A percentile compares a stretch with the other conserved stretches of the same genome.
Conservation (phyloP, 805 yeast genomes). For the Myxozyma sirexii region DNA sequence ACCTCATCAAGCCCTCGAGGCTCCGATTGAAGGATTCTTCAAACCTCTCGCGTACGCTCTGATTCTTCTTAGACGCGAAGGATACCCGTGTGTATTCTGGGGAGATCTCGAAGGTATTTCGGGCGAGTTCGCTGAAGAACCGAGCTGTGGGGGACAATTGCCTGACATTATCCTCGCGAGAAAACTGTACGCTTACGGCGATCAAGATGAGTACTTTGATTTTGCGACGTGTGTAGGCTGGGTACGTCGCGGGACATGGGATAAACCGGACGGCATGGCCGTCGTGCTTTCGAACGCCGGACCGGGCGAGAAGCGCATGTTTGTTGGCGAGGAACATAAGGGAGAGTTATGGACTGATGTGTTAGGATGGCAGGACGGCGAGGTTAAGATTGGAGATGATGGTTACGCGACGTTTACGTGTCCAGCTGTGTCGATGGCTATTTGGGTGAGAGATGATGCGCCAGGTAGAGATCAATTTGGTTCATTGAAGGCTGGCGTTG, state of each 20-base stretch:
- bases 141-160: conserved; percentile 31
- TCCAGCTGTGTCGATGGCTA: conserved; percentile 26
- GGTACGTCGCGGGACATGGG: conserved; percentile 34
- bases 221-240: conserved; percentile 30
- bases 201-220: conserved; percentile 31
- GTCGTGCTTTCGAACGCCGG: conserved; percentile 30
- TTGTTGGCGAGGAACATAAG: conserved; percentile 25
- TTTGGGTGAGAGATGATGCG: conserved; percentile 28
- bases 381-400: conserved; percentile 26
- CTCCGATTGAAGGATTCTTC: conserved; percentile 32
- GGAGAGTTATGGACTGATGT: conserved; percentile 33
- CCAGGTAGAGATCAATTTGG: conserved; percentile 27
- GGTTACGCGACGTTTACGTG: conserved; percentile 28
- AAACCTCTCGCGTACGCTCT: conserved; percentile 32
- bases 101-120: conserved; percentile 32
- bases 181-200: conserved; percentile 28
- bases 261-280: conserved; percentile 25
- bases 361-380: conserved; percentile 23
- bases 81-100: conserved; percentile 34
- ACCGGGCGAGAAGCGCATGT: conserved; percentile 28
- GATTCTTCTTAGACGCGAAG: conserved; percentile 28
- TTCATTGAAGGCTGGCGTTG: conserved; percentile 10
- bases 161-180: conserved; percentile 29
- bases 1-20: conserved; percentile 32
- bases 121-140: conserved; percentile 18